phyloP scores from a whole-genome alignment of 768 basidiomycete genomes.

The Leccinum truebloodii region DNA sequence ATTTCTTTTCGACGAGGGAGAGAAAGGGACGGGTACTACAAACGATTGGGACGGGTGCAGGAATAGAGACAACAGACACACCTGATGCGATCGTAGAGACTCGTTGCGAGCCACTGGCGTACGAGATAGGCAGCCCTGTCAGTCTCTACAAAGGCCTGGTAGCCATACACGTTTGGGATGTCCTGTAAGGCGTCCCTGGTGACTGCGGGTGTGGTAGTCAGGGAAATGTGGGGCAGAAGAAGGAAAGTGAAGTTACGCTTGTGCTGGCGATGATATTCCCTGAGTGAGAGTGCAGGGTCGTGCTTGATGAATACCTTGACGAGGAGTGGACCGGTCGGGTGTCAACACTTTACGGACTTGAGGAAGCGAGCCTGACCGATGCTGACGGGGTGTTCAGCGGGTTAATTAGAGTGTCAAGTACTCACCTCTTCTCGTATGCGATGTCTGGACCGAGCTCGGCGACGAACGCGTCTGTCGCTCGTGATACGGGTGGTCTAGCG shows the following conservation, averaged over 20 bases:
- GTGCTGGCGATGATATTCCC: constrained; percentile 71
- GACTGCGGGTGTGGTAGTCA: constrained; percentile 44
- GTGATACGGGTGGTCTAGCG: constrained; percentile 55
- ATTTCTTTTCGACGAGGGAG: constrained; percentile 90
- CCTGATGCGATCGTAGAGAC: constrained; percentile 97
- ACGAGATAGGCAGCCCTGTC: constrained; percentile 96
- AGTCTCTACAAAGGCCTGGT: constrained; percentile 89
- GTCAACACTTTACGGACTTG: constrained; percentile 88
- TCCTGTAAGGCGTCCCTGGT: constrained; percentile 84
- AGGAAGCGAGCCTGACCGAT: constrained; percentile 39
- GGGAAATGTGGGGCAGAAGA: fast-evolving
- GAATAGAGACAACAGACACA: constrained; percentile 36
- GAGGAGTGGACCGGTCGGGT: constrained; percentile 79
- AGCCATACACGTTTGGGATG: constrained; percentile 86
- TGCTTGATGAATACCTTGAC: constrained; percentile 97
- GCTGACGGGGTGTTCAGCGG: constrained; percentile 9
- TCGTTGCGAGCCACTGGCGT: constrained; percentile 92
- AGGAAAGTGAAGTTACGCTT: constrained; percentile 58
- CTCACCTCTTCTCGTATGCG: constrained; percentile 90
- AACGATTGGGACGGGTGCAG: neutral
- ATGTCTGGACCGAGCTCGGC: constrained; percentile 85
- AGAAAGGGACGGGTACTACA: constrained; percentile 93
- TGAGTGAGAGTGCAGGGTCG: constrained; percentile 78
- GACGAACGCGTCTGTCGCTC: constrained; percentile 83
- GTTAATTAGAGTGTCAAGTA: too few species aligned